phyloP scores from a whole-genome alignment of 495 filamentous ascomycete genomes.

The Podospora didyma region DNA sequence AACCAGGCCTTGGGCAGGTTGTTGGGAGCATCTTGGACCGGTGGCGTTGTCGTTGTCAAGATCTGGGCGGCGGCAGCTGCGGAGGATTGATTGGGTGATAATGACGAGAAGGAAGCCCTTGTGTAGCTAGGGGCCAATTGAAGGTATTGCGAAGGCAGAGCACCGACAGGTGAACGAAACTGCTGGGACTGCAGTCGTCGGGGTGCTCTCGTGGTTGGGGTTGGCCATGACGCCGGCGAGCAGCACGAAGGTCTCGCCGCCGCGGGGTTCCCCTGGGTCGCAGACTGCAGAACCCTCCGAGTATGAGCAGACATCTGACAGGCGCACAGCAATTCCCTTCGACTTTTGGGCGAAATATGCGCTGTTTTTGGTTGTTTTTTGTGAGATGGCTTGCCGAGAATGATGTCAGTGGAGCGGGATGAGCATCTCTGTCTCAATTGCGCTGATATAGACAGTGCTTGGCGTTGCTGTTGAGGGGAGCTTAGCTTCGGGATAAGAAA shows the following conservation, averaged over 20 bases:
- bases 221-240: neutral
- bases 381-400: slow-evolving; percentile 4
- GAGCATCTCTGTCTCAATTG: too few species aligned
- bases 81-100: neutral
- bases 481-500: too few species aligned
- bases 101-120: neutral
- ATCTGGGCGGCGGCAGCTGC: neutral
- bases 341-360: neutral
- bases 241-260: neutral
- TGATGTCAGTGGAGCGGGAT: slow-evolving; percentile 24
- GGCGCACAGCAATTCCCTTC: neutral
- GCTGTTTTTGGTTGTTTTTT: neutral
- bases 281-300: slow-evolving; percentile 10
- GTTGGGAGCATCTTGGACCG: neutral
- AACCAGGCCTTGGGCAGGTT: slow-evolving; percentile 7
- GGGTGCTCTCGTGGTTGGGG: neutral
- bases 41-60: neutral
- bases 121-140: neutral
- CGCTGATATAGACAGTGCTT: too few species aligned
- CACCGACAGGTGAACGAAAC: neutral
- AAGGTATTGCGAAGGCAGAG: too few species aligned
- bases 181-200: neutral
- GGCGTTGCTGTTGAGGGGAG: too few species aligned
- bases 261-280: neutral
- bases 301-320: slow-evolving; percentile 15